These are phyloP conservation scores for Lepiota brunneoincarnata DNA, from an alignment of 768 basidiomycete genomes.

Conservation along the genomic window DNA sequence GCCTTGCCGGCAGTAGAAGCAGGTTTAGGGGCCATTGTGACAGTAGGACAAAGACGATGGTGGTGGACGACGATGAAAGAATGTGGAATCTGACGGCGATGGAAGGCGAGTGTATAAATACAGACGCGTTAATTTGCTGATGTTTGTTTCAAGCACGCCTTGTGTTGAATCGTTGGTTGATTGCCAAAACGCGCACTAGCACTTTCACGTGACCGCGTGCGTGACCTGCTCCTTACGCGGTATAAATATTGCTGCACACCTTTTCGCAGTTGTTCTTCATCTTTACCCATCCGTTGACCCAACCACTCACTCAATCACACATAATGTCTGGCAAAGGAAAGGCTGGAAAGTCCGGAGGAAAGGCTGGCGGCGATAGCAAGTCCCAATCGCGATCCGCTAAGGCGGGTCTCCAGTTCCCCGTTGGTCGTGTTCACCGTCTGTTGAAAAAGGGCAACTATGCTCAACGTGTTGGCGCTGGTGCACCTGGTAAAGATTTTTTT, in stretches of 20 bases:
- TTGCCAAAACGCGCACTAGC: conserved; percentile 7
- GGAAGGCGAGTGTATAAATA: conserved; percentile 10
- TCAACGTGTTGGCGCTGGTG: conserved; percentile 86
- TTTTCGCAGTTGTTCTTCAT: conserved; percentile 6
- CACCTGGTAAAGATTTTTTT: conserved; percentile 54
- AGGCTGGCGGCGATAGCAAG: conserved; percentile 59
- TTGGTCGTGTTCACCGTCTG: conserved; percentile 90
- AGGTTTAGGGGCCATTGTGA: conserved; percentile 74
- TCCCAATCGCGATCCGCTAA: conserved; percentile 71
- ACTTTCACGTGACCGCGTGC: conserved; percentile 17
- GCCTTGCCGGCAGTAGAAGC: conserved; percentile 81
- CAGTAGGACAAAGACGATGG: conserved; percentile 24
- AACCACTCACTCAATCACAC: conserved; percentile 16
- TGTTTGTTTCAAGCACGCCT: conserved; percentile 9
- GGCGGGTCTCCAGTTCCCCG: conserved; percentile 81
- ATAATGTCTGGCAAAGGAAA: conserved; percentile 42
- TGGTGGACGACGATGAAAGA: conserved; percentile 19
- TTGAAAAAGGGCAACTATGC: conserved; percentile 88
- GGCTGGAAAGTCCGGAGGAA: conserved; percentile 39
- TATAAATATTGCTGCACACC: conserved; percentile 35
- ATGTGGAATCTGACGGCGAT: not conserved
- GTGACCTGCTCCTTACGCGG: conserved; percentile 15
- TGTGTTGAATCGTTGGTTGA: conserved; percentile 14
- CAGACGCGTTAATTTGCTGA: conserved; percentile 7
- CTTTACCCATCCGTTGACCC: conserved; percentile 20